phyloP scores from a whole-genome alignment of 2,329 filamentous ascomycete species.

The Neoscytalidium dimidiatum region DNA sequence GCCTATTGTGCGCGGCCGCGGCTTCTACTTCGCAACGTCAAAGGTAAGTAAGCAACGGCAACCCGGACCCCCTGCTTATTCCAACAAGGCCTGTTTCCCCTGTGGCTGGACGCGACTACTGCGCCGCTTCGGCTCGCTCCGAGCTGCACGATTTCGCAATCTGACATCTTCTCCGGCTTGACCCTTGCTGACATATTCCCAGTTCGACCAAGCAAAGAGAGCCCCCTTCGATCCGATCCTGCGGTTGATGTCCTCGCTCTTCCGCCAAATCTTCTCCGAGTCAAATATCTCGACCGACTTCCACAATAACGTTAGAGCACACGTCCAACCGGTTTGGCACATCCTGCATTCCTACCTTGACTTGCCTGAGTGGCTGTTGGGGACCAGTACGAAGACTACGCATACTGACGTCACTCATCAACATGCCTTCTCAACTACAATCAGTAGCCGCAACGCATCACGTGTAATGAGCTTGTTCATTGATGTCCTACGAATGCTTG shows the following conservation, averaged over 20 bases:
- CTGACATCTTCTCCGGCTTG: background rate
- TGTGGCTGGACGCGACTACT: background rate
- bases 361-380: conserved; percentile 66
- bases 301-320: conserved; percentile 58
- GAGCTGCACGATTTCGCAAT: background rate
- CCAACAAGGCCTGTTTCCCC: background rate
- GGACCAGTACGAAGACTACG: conserved; percentile 25
- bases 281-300: conserved; percentile 63
- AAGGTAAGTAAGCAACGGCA: conserved; percentile 34
- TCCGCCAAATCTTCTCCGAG: conserved; percentile 67
- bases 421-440: background rate
- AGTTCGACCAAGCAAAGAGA: conserved; percentile 59
- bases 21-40: conserved; percentile 59
- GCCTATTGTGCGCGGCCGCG: conserved; percentile 56
- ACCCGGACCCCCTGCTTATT: background rate
- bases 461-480: conserved; percentile 85
- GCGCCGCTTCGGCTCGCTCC: background rate
- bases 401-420: conserved; percentile 30
- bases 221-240: conserved; percentile 64
- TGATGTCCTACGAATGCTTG: conserved; percentile 80
- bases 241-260: conserved; percentile 60
- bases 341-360: conserved; percentile 60
- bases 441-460: conserved; percentile 21
- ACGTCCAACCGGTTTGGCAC: conserved; percentile 60
- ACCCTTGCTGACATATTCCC: background rate